Base-by-base conservation (phyloP, 306 rosid genomes). In the Nissolia schottii region DNA sequence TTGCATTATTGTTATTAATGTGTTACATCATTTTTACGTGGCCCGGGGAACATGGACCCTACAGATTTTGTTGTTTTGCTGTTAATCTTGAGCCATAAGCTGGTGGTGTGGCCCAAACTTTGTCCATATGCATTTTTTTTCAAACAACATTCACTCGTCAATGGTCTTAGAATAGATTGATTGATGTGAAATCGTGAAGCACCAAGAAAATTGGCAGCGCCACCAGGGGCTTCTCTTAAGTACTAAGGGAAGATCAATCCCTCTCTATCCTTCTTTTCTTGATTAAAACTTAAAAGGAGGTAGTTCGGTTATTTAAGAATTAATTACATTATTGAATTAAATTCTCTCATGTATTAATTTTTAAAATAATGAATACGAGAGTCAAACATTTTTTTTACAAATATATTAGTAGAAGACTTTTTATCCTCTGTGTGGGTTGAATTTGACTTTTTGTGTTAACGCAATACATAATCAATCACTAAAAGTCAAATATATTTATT, bases 11-110 rank as follows among this genome's bases (percentile, higher is more conserved):
- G 15, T 45, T n/a, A 45, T 45, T 15, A 16, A 45, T 8, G 5
- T 22, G 51, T 45, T 45, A 45, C 51, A 45, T 45, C 51, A 45
- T n/a, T n/a, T n/a, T 45, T 45, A 14, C 3, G 3, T 43, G 7
- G 51, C 51, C n/a, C 9, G 9, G 16, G n/a, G 22, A 45, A 16
- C 7, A 15, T 15, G 51, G 57, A 50, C 58, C 58, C 58, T 9
- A 77, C 71, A 70, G 38, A 50, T 49, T 77, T 69, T 69, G 71
- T 69, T 69, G 20, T 68, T 77, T 68, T 49, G 18, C 20, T n/a
- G 61, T 77, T 27, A 60, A 60, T 49, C 5, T 50, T 34, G 19
- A 46, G 23, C 24, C 34, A 48, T 2, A 22, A 10, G 56, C 56
- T 3, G 51, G 57, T 15, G 56, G 11, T 7, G 57, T 14, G 24